Conservation (phyloP, 345 rosid genomes). For the Mercurialis annua region DNA sequence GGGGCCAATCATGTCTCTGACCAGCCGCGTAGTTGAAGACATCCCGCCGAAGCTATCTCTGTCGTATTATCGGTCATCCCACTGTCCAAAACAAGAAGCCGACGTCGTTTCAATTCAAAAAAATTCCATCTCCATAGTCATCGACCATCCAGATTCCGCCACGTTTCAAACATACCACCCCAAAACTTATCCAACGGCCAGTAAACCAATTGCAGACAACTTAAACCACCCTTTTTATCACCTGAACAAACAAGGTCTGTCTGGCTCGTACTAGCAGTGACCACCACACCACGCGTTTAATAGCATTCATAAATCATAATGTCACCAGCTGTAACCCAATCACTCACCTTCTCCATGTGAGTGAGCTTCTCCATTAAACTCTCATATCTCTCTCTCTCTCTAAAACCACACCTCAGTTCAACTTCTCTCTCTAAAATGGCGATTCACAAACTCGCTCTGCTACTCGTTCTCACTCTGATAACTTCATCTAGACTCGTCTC, state of each 20-base stretch:
- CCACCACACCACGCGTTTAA: constrained; percentile 32
- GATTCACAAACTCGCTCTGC: constrained; percentile 13
- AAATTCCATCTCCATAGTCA: no score
- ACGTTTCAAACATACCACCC: neutral
- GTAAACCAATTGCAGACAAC: neutral
- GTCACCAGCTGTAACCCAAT: constrained; percentile 56
- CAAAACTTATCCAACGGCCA: neutral
- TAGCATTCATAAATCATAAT: constrained; percentile 13
- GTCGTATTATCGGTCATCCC: constrained; percentile 2
- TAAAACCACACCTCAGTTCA: constrained; percentile 22
- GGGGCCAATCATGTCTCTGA: neutral
- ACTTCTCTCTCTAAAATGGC: constrained; percentile 22
- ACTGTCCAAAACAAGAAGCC: neutral
- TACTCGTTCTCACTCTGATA: neutral
- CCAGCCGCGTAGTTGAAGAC: constrained; percentile 10
- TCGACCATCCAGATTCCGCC: neutral
- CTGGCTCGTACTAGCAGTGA: constrained; percentile 6
- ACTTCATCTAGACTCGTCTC: constrained; percentile 8
- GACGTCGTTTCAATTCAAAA: neutral
- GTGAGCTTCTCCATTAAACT: constrained; percentile 3
- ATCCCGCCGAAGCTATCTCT: constrained; percentile 9
- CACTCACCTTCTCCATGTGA: constrained; percentile 34
- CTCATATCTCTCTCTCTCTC: neutral
- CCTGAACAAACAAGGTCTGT: neutral
- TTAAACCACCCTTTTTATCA: neutral